These are phyloP conservation scores for Pseudogymnoascus sp. DNA, from an alignment of 2,329 filamentous ascomycete genomes.

Conservation along the genomic window DNA sequence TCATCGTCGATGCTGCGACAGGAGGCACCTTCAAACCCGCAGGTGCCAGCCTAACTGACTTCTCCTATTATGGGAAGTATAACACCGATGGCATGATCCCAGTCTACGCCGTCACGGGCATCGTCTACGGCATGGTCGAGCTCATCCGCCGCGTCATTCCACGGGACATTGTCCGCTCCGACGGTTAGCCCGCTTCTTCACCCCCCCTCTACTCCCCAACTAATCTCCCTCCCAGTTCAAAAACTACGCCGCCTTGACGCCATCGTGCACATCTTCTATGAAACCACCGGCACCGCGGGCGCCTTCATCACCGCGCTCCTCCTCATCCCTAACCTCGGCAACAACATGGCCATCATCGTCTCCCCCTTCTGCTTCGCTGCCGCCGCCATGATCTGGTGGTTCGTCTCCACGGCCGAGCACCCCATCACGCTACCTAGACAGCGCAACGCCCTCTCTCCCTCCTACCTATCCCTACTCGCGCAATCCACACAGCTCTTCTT, in stretches of 20 bases:
- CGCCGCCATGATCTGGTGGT: constrained; percentile 39
- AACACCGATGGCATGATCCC: constrained; percentile 44
- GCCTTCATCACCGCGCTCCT: constrained; percentile 43
- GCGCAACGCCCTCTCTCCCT: constrained; percentile 21
- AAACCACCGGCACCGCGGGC: constrained; percentile 40
- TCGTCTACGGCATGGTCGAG: constrained; percentile 44
- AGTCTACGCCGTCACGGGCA: constrained; percentile 37
- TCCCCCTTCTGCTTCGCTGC: constrained; percentile 41
- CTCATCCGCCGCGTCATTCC: constrained; percentile 44
- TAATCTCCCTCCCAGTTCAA: neutral
- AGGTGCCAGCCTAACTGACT: no score
- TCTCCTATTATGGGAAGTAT: constrained; percentile 46
- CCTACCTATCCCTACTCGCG: constrained; percentile 33
- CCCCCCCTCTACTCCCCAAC: no score
- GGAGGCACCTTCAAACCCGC: no score
- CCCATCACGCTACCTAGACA: constrained; percentile 21
- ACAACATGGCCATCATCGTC: constrained; percentile 45
- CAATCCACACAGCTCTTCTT: constrained; percentile 38
- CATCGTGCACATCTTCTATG: constrained; percentile 39
- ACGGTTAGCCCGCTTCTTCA: constrained; percentile 18
- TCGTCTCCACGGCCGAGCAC: constrained; percentile 36
- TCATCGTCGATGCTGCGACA: no score
- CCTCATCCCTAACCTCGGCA: constrained; percentile 42
- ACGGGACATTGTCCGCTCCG: constrained; percentile 43
- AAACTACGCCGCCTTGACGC: constrained; percentile 13